Evolutionary conservation across 805 yeast genomes (phyloP).

Genomic region (Tetrapisispora nanseiensis): DNA sequence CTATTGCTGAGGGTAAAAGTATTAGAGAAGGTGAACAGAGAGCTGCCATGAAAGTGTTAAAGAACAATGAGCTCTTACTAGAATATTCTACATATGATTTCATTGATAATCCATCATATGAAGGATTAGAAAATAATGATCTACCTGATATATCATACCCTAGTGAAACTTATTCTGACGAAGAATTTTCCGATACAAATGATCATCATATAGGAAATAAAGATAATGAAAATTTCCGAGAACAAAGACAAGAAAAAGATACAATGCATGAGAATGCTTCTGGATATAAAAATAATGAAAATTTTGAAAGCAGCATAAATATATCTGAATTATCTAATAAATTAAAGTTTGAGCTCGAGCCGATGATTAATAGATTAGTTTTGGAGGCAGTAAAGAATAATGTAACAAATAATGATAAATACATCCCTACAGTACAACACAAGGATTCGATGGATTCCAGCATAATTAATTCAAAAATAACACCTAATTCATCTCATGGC

Average conservation of each 20-base stretch:
- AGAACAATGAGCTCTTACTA: constrained; percentile 43
- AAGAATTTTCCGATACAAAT: too few relatives aligned
- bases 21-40: constrained; percentile 63
- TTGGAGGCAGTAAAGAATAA: neutral
- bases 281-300: too few relatives aligned
- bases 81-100: constrained; percentile 31
- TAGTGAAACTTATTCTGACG: neutral
- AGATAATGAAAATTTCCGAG: too few relatives aligned
- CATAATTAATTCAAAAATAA: too few relatives aligned
- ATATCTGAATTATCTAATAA: neutral
- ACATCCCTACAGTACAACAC: too few relatives aligned
- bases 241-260: too few relatives aligned
- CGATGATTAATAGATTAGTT: neutral
- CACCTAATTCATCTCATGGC: too few relatives aligned
- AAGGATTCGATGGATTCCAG: too few relatives aligned
- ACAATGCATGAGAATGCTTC: too few relatives aligned
- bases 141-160: neutral
- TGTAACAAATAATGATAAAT: neutral
- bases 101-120: neutral
- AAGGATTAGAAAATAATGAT: neutral
- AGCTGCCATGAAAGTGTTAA: constrained; percentile 72
- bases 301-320: too few relatives aligned
- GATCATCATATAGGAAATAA: too few relatives aligned
- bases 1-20: constrained; percentile 56
- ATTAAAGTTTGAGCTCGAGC: neutral